A percentile compares a stretch with the other conserved stretches of the same genome.
phyloP scores from a whole-genome alignment of 768 basidiomycete genomes.

The Arthromyces matolae region DNA sequence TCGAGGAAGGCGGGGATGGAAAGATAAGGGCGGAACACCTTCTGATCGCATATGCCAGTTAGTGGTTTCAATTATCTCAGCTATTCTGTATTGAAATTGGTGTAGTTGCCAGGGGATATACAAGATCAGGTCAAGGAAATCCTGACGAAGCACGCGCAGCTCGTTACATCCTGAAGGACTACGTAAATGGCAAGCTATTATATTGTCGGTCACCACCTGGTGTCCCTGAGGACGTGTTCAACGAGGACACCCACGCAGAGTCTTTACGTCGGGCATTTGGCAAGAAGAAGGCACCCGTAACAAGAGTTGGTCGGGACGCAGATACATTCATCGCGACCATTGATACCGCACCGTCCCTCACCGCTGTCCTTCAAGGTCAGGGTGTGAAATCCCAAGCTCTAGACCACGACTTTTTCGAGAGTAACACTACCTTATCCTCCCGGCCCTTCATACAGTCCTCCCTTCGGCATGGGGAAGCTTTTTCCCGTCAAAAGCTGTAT shows the following conservation, averaged over 20 bases:
- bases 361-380: constrained; percentile 26
- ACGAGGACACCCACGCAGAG: constrained; percentile 60
- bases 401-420: constrained; percentile 81
- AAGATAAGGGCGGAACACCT: constrained; percentile 73
- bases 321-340: constrained; percentile 70
- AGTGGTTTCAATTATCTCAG: constrained; percentile 31
- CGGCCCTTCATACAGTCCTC: constrained; percentile 64
- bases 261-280: constrained; percentile 55
- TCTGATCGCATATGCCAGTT: constrained; percentile 88
- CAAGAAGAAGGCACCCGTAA: constrained; percentile 88
- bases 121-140: constrained; percentile 91
- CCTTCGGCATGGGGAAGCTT: constrained; percentile 51
- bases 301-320: constrained; percentile 79
- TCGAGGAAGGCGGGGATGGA: constrained; percentile 86
- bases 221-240: constrained; percentile 64
- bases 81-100: constrained; percentile 6
- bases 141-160: constrained; percentile 95
- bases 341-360: constrained; percentile 17
- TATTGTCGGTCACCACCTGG: constrained; percentile 89
- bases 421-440: constrained; percentile 44
- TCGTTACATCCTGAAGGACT: constrained; percentile 92
- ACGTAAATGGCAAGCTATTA: constrained; percentile 89
- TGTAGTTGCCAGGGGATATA: constrained; percentile 89
- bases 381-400: constrained; percentile 63
- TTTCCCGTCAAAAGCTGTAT: constrained; percentile 62